Conservation (phyloP, 208 protist genomes). For the Kentomonas sorsogonicus region DNA sequence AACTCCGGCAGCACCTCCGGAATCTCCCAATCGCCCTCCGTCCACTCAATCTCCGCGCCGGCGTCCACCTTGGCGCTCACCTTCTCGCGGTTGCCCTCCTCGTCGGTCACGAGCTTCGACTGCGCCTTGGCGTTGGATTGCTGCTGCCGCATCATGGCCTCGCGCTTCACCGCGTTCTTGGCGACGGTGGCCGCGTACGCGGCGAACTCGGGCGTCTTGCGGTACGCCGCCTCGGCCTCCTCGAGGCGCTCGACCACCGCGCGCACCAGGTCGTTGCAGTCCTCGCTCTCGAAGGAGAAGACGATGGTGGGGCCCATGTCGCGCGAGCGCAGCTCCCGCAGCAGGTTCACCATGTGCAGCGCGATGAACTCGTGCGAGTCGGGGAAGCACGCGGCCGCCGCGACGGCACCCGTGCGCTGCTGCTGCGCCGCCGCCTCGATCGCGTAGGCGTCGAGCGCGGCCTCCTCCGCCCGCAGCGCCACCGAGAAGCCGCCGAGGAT, state of each 20-base stretch:
- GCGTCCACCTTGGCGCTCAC: conserved; percentile 45
- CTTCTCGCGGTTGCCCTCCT: conserved; percentile 62
- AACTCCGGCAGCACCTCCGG: conserved; percentile 86
- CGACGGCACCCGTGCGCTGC: conserved; percentile 10
- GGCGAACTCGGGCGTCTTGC: conserved; percentile 84
- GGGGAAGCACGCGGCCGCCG: conserved; percentile 33
- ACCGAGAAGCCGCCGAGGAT: conserved; percentile 70
- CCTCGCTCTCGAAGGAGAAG: conserved; percentile 87
- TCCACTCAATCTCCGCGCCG: conserved; percentile 22
- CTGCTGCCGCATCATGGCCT: conserved; percentile 48
- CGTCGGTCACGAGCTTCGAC: conserved; percentile 61
- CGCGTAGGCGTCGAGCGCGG: conserved; percentile 53
- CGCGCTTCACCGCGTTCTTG: conserved; percentile 53
- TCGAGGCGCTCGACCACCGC: conserved; percentile 74
- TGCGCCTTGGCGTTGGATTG: conserved; percentile 79
- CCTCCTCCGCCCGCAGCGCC: conserved; percentile 68
- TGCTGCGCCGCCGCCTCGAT: conserved; percentile 31
- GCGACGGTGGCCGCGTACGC: conserved; percentile 61
- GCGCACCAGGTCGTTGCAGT: conserved; percentile 84
- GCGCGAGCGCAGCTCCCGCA: conserved; percentile 79
- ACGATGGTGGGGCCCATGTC: conserved; percentile 89
- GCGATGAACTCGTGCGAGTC: conserved; percentile 80
- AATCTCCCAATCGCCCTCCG: conserved; percentile 57
- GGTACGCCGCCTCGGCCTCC: conserved; percentile 67
- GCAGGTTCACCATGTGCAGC: conserved; percentile 78